Evolutionary conservation across 306 rosid species (phyloP), one percentile per base, ranked within the genome.

Genomic region (Abrus precatorius): DNA sequence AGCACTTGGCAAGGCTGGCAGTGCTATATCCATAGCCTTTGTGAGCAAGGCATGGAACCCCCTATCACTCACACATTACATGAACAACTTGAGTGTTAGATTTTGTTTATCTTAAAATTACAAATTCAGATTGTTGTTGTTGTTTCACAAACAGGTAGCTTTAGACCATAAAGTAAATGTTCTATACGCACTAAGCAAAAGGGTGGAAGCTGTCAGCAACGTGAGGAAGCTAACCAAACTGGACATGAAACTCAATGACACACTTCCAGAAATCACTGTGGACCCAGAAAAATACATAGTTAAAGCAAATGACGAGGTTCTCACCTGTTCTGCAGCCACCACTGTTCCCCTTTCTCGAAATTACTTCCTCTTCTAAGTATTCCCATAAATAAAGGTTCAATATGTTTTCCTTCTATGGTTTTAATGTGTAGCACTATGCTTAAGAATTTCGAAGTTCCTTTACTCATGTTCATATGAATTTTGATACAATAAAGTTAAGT

Each of bases 251-350:
- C 92, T 91, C 78, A 92, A 89, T 12, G 86, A 92, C 8, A 81
- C 98, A 11, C 97, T 93, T 68, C 99, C 99, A 44, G 14, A 76
- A 55, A 95, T 95, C 76, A 83, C 85, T 27, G 99, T 95, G 59
- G 99, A 95, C 66, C 98, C 99, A 0, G 99, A 95, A 82, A 80
- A 87, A 53, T 95, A 88, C 86, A 83, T 69, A 0, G 99, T 93
- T 28, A 89, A 83, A 38, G 99, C 93, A 52, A 88, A 95, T 32
- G 94, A 90, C 3, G 89, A 85, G 90, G 85, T 93, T 83, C 92
- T 95, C 14, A 79, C 89, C 66, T 89, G 98, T 81, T 7, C 82
- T 41, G 80, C 92, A 11, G 94, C 93, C 79, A 69, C 86, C 49
- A 38, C 94, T 1, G 90, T 95, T 77, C 97, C 98, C 9, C 88